Base-by-base conservation (phyloP, 1,139 yeast genomes). In the Pichia sp. region DNA sequence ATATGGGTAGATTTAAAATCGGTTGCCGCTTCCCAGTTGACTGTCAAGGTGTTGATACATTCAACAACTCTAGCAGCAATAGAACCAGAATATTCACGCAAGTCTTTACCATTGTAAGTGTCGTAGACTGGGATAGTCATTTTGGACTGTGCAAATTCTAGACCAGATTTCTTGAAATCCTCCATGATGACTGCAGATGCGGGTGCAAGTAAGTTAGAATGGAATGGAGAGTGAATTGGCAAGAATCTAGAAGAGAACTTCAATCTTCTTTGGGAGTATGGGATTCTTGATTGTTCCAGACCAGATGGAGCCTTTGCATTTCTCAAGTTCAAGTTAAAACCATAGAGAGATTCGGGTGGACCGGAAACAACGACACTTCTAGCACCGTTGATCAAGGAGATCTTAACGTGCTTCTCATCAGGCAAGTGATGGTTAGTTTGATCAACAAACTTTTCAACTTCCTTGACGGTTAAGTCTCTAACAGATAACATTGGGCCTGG, bases 261-360 rank as follows among this genome's bases (percentile, higher is more conserved):
- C 62, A 88, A 74, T 64, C 91, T 91, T 67, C 99, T 78, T 71
- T 91, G 87, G 49, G 91, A 79, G 66, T 68, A 73, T 40, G 99
- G 99, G 43, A 87, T 74, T 66, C 98, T 78, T 41, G 95, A 81
- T 69, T 91, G 98, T 56, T 88, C 95, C 53, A 86, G 73, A 35
- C 97, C 97, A 37, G 91, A 69, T 40, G 94, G 85, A 35, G 97
- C 97, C 68, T 91, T 91, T 47, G 87, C 84, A 65, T 86, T 85
- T 71, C 98, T 81, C 59, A 91, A 72, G 42, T 91, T 74, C 57
- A 91, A 72, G 64, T 88, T 88, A 55, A 91, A 75, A 69, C 99
- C 99, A 55, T 91, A 91, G 50, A 91, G 71, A n/a, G 97, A 87
- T 69, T 87, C 96, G 39, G 98, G 97, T 36, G 98, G 98, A 60